Percentiles rank a stretch among this genome's conserved stretches.
phyloP scores from a whole-genome alignment of 2,329 filamentous ascomycete genomes.

The Hansfordia pulvinata region DNA sequence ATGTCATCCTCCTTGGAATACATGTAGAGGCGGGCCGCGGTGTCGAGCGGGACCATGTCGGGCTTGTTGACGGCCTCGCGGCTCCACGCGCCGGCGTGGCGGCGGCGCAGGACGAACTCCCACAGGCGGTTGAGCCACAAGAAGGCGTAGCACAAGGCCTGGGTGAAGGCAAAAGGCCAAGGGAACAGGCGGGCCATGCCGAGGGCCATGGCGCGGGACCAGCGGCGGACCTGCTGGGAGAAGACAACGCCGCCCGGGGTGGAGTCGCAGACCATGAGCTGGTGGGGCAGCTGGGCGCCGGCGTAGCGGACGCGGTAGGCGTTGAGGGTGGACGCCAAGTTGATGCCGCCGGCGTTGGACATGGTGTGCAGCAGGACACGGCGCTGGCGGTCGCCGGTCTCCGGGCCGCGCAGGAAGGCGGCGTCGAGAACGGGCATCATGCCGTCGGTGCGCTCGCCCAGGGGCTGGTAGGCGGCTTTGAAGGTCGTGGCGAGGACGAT shows the following conservation, averaged over 20 bases:
- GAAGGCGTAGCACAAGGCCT: constrained; percentile 29
- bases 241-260: constrained; percentile 34
- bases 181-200: constrained; percentile 31
- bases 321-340: constrained; percentile 33
- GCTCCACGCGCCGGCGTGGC: constrained; percentile 26
- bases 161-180: constrained; percentile 33
- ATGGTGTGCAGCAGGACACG: constrained; percentile 37
- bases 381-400: constrained; percentile 9
- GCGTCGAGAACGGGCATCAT: constrained; percentile 31
- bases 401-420: constrained; percentile 14
- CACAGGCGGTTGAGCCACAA: constrained; percentile 21
- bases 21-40: constrained; percentile 35
- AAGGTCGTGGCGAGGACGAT: constrained; percentile 35
- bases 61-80: constrained; percentile 21
- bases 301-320: constrained; percentile 26
- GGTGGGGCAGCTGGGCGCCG: constrained; percentile 28
- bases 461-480: constrained; percentile 27
- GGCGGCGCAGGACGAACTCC: constrained; percentile 21
- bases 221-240: constrained; percentile 28
- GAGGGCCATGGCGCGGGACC: constrained; percentile 38
- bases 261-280: constrained; percentile 35
- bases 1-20: constrained; percentile 46
- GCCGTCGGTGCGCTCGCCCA: constrained; percentile 25
- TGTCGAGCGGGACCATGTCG: constrained; percentile 17
- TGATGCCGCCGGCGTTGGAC: constrained; percentile 45